Evolutionary conservation across 2,329 filamentous ascomycete species (phyloP), one percentile per base, ranked within the genome.

Genomic region (Penicillium freii): DNA sequence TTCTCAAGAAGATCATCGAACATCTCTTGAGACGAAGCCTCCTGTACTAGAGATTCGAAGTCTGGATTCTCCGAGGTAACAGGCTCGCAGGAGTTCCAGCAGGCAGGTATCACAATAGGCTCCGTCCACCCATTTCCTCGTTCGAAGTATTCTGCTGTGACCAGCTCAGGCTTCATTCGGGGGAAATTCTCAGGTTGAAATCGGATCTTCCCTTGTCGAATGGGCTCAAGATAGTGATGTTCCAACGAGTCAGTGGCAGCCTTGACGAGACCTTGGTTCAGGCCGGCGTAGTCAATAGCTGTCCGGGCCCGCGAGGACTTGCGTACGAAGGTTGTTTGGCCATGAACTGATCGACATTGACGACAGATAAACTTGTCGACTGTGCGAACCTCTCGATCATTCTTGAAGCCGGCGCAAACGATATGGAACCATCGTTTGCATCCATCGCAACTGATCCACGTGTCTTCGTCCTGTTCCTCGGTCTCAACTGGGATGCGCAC

Each of bases 341-440:
- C 86, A 71, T 85, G 81, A 13, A 78, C 73, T 23, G 83, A 80
- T 60, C 84, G 83, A 69, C 86, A 89, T 52, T 74, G 71, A 51
- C 75, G 75, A 70, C 86, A 89, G 66, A 87, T 86, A 67, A 84
- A 89, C 69, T 88, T 88, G 75, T 88, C 86, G 44, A 89, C 84
- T 52, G 83, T 84, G 55, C 84, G 81, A 34, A 87, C 82, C 67
- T 88, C 85, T 27, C 82, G 78, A 62, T 85, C 84, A 64, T 80
- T 86, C 68, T 83, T 84, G 71, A 88, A 87, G 3, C 84, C 85
- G 49, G 85, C 85, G 69, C 86, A 89, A 52, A 84, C 81, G 58
- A 85, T 85, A 72, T 89, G 86, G 66, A 85, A 87, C 86, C 86
- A 89, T 56, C 79, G 79, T 67, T 87, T 86, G 73, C 86, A 89